These are phyloP conservation scores for Hanseniaspora occidentalis DNA, from an alignment of 805 yeast genomes.

Conservation along the genomic window DNA sequence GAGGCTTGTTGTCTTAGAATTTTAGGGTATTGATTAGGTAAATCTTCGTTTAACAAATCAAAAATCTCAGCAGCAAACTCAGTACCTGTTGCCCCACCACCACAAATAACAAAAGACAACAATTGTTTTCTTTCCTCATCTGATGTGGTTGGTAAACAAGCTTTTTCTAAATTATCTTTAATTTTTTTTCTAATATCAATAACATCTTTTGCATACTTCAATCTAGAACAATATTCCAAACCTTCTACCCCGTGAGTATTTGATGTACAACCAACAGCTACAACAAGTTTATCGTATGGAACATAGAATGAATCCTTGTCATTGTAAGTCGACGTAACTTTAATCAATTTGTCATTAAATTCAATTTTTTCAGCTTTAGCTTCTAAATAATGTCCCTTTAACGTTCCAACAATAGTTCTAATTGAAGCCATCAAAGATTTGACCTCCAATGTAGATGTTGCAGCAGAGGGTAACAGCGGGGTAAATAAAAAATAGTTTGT, in stretches of 20 bases:
- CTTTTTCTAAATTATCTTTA: conserved; percentile 43
- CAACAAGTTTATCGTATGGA: conserved; percentile 58
- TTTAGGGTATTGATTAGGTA: conserved; percentile 43
- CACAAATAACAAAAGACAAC: conserved; percentile 54
- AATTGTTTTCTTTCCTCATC: conserved; percentile 51
- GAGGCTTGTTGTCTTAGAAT: conserved; percentile 49
- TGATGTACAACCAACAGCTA: conserved; percentile 58
- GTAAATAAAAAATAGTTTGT: conserved; percentile 59
- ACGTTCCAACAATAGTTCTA: conserved; percentile 38
- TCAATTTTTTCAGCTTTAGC: conserved; percentile 49
- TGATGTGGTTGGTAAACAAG: conserved; percentile 52
- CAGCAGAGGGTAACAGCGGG: conserved; percentile 57
- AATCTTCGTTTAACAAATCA: conserved; percentile 54
- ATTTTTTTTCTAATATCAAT: conserved; percentile 41
- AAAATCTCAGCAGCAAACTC: conserved; percentile 63
- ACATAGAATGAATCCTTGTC: conserved; percentile 41
- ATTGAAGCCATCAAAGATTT: conserved; percentile 54
- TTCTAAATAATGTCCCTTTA: conserved; percentile 50
- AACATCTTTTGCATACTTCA: conserved; percentile 60
- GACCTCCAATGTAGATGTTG: conserved; percentile 57
- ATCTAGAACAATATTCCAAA: conserved; percentile 44
- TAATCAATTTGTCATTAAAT: conserved; percentile 42
- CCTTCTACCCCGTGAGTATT: conserved; percentile 65
- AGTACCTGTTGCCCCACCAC: conserved; percentile 70
- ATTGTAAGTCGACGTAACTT: conserved; percentile 36